Evolutionary conservation across 352 stramenopile species (phyloP), one percentile per base, ranked within the genome.

Genomic region (Peronospora belbahrii): DNA sequence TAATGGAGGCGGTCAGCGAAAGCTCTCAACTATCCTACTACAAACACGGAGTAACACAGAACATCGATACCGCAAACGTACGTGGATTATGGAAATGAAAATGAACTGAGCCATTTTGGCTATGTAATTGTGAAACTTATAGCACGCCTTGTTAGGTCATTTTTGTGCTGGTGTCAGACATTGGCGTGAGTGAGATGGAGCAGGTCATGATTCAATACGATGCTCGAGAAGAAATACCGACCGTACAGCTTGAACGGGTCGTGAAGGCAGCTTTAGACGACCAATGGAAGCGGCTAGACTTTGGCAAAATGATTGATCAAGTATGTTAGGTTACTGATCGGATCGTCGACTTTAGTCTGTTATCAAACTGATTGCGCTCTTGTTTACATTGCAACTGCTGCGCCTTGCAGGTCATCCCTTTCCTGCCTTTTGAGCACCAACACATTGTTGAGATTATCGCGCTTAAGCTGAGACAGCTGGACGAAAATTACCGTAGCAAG

Each of bases 141-240:
- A 27, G 25, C 40, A 61, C 33, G 14, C 14, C 7, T 42, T 23
- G 42, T 22, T 34, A 92, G 69, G 80, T 89, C 7, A 84, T 95
- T 49, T 95, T 95, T 35, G 56, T 95, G 40, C 67, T 95, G 6
- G 79, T 95, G 24, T 95, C 83, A 8, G 85, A 95, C 52, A 93
- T 95, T 56, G 85, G 85, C 8, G 78, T 86, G 10, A 52, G 63
- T 2, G 74, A 87, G 34, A 91, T 95, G 72, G 79, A 90, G 47
- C 66, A 86, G 18, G 65, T 92, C 9, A 76, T 95, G 54, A 76
- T 93, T 51, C 67, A 88, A 30, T 88, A 91, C 48, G 62, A 83
- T 8, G 70, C 60, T n/a, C 71, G 82, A 7, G 64, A 82, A 24
- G 72, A 85, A 18, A 73, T 85, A n/a, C 77, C 81, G 0, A 57